These are phyloP conservation scores for Trypanosoma congolense DNA, from an alignment of 208 protist species.

Conservation along the genomic window DNA sequence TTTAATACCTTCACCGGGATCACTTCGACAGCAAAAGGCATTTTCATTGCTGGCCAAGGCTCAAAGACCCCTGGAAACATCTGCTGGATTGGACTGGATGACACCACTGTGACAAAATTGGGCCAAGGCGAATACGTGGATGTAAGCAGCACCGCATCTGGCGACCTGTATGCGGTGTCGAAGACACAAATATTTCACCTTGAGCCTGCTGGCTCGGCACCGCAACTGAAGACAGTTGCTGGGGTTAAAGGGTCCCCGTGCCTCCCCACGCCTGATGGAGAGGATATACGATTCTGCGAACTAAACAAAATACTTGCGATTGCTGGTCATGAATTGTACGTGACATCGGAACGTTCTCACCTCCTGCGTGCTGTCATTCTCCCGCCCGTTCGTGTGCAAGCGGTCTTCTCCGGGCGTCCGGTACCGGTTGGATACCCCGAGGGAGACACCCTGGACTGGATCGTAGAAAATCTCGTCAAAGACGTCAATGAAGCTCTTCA, in stretches of 20 bases:
- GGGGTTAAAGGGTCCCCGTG: conserved; percentile 10
- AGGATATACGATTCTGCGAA: conserved; percentile 30
- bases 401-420: conserved; percentile 23
- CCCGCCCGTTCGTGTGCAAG: conserved; percentile 24
- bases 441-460: conserved; percentile 7
- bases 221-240: conserved; percentile 19
- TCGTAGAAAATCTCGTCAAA: conserved; percentile 24
- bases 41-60: conserved; percentile 18
- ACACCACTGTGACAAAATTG: neutral
- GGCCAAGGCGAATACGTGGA: neutral
- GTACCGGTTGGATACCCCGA: conserved; percentile 40
- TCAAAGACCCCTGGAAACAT: neutral
- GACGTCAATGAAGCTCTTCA: conserved; percentile 25
- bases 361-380: conserved; percentile 38
- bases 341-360: conserved; percentile 16
- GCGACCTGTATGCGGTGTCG: conserved; percentile 20
- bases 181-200: conserved; percentile 26
- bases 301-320: conserved; percentile 36
- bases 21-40: conserved; percentile 16
- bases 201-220: neutral
- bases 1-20: conserved; percentile 10
- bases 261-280: conserved; percentile 20
- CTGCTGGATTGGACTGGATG: conserved; percentile 1
- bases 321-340: conserved; percentile 37
- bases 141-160: conserved; percentile 1